These are phyloP conservation scores for Teunomyces panamensis DNA, from an alignment of 805 yeast species.

Conservation along the genomic window DNA sequence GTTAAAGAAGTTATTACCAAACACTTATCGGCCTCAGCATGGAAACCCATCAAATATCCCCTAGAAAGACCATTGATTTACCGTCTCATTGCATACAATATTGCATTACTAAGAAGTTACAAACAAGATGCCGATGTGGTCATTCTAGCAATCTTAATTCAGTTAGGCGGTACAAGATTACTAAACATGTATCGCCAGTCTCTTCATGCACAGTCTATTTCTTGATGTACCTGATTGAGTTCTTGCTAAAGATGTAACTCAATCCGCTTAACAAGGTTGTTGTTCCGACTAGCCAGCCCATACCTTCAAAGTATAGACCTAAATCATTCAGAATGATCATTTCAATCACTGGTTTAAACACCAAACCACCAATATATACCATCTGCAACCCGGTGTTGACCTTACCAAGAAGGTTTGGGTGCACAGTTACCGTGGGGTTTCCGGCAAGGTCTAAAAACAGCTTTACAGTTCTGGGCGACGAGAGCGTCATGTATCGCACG, in stretches of 20 bases:
- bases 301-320: conserved; percentile 19
- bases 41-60: conserved; percentile 2
- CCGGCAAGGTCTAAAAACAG: conserved; percentile 73
- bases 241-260: conserved; percentile 67
- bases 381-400: conserved; percentile 90
- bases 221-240: conserved; percentile 59
- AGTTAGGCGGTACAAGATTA: not conserved
- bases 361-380: conserved; percentile 67
- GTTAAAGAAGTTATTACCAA: not conserved
- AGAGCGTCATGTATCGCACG: conserved; percentile 69
- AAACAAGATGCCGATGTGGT: not conserved
- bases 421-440: conserved; percentile 80
- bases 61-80: not conserved
- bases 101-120: not conserved
- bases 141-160: not conserved
- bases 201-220: conserved; percentile 1
- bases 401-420: conserved; percentile 83
- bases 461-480: conserved; percentile 67
- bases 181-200: not conserved
- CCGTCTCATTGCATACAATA: conserved; percentile 1
- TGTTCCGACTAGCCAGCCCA: conserved; percentile 31
- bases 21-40: not conserved
- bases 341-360: conserved; percentile 33
- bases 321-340: conserved; percentile 13
- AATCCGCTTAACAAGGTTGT: conserved; percentile 80